Base-by-base conservation (phyloP, 176 grass and related monocot genomes). In the Aegilops tauschii region DNA sequence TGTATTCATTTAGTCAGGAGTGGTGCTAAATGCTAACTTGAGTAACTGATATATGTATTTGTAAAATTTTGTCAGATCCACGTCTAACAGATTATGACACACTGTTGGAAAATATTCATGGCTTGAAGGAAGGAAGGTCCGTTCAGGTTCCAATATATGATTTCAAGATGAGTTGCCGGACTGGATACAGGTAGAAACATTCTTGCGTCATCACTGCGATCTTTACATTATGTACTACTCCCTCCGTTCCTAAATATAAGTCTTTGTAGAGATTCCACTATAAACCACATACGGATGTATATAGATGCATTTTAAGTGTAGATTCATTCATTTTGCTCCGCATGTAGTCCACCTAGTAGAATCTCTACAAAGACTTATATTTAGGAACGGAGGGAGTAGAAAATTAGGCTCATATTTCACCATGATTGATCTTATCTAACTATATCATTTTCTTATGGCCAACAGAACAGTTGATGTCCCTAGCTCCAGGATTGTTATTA, bases 61-160 rank as follows among this genome's bases (percentile, higher is more conserved):
- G 62, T 78, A 10, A 79, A 64, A 71, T 88, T 87, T 88, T n/a
- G 47, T 81, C 90, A 99, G 97, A 96, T 88, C 97, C 97, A 80
- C 90, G 94, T 69, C 87, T 99, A 79, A 96, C 94, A 62, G 94
- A 99, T 78, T 99, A 96, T 91, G 89, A 96, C 73, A 96, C 92
- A 77, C 83, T 99, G 73, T 64, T 99, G 87, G 89, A 99, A 93
- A 99, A 99, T 79, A 91, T 99, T 85, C 87, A 91, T 77, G 97
- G 92, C 62, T 68, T 99, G 47, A 99, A 93, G 82, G 90, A 96
- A 73, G 94, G 97, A 21, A 83, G 92, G 49, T 85, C 94, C 9
- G 90, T 99, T 83, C 81, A 99, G 87, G 97, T 99, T 73, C 97
- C 97, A 77, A 96, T 99, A 82, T 99, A 99, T 85, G 97, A 99